Evolutionary conservation across 495 filamentous ascomycete genomes (phyloP).

Genomic region (Talaromyces thailandensis): DNA sequence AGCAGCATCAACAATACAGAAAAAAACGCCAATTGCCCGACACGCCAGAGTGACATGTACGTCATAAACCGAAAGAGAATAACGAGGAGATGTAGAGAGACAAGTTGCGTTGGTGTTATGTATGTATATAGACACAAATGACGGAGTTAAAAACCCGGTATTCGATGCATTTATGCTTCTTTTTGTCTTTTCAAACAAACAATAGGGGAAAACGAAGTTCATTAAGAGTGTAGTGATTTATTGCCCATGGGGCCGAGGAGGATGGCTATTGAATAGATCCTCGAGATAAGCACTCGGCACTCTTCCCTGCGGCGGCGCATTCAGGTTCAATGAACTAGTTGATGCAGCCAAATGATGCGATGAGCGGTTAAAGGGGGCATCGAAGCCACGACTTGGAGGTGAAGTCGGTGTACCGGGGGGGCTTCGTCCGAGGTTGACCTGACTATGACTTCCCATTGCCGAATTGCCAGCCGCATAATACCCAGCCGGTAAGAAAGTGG

Average conservation of each 20-base stretch:
- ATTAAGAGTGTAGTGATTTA: background rate
- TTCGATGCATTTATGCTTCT: background rate
- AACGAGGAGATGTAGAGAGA: background rate
- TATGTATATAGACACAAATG: background rate
- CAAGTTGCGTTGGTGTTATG: background rate
- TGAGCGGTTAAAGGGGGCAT: conserved; percentile 18
- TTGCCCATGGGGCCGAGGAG: background rate
- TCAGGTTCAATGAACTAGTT: conserved; percentile 61
- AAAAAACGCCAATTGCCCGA: background rate
- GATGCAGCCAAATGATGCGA: conserved; percentile 40
- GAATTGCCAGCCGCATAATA: conserved; percentile 73
- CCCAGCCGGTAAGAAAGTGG: conserved; percentile 76
- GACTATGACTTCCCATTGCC: conserved; percentile 30
- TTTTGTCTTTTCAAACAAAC: background rate
- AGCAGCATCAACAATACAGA: background rate
- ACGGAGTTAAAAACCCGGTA: background rate
- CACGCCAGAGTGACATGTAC: background rate
- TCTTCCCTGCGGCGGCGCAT: conserved; percentile 55
- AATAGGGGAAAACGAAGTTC: background rate
- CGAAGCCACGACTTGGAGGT: conserved; percentile 26
- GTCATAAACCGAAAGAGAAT: background rate
- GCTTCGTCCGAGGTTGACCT: conserved; percentile 33
- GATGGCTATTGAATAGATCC: conserved; percentile 74
- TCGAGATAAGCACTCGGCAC: conserved; percentile 91
- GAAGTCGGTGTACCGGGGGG: conserved; percentile 62